Percentiles rank a stretch among this genome's conserved stretches.
Conservation (phyloP, 148 eudicot species). For the Limonium bicolor region DNA sequence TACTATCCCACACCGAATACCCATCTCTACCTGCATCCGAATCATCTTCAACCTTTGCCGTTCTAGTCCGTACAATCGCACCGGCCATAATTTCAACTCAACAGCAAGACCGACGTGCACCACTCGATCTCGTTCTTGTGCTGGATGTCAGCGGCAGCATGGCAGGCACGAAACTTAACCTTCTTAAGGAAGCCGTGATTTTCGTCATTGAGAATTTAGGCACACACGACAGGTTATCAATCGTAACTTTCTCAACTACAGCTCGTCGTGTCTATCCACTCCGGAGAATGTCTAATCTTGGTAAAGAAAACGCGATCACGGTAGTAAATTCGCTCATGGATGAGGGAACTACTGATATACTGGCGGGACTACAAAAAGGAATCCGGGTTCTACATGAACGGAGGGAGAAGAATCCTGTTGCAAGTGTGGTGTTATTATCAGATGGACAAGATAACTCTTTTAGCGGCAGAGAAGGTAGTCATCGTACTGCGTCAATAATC, state of each 20-base stretch:
- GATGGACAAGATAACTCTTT: no score
- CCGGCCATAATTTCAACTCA: no score
- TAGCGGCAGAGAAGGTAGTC: no score
- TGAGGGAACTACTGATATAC: constrained; percentile 44
- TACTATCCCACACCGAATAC: no score
- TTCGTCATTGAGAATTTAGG: constrained; percentile 61
- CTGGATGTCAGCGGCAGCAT: constrained; percentile 40
- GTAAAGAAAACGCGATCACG: constrained; percentile 53
- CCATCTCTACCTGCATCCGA: no score
- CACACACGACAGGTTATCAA: constrained; percentile 61
- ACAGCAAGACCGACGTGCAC: no score
- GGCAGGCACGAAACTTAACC: constrained; percentile 50
- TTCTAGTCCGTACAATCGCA: no score
- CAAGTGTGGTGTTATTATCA: constrained; percentile 58
- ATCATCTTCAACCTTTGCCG: no score
- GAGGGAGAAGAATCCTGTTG: constrained; percentile 71
- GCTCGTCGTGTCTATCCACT: constrained; percentile 55
- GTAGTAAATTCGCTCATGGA: constrained; percentile 39
- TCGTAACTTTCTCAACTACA: constrained; percentile 39
- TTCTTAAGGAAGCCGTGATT: constrained; percentile 77
- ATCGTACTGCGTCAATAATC: no score
- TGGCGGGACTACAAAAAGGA: constrained; percentile 39
- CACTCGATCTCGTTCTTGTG: constrained; percentile 69
- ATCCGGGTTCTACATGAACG: constrained; percentile 61
- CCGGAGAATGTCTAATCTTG: constrained; percentile 49